phyloP scores from a whole-genome alignment of 805 yeast species.

The Pichia ethanolica region DNA sequence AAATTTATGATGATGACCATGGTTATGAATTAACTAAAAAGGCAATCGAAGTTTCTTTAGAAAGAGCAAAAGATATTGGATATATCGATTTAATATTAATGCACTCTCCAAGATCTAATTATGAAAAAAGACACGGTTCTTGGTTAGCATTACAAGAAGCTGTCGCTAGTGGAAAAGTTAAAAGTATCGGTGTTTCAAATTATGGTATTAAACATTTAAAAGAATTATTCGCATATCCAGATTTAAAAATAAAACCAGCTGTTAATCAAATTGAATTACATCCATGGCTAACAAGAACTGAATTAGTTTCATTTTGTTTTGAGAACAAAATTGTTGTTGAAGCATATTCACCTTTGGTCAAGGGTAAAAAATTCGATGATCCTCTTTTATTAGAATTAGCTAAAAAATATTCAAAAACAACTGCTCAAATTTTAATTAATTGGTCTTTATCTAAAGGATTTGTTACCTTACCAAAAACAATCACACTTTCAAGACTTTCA shows the following conservation, averaged over 20 bases:
- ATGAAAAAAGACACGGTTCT: conserved; percentile 34
- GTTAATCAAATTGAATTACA: conserved; percentile 44
- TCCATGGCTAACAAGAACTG: conserved; percentile 40
- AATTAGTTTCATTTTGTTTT: conserved; percentile 37
- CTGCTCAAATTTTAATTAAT: conserved; percentile 53
- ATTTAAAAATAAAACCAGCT: conserved; percentile 35
- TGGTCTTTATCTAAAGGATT: conserved; percentile 64
- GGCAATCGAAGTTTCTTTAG: conserved; percentile 37
- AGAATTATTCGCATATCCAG: conserved; percentile 34
- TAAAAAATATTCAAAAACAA: conserved; percentile 37
- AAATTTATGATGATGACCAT: conserved; percentile 22
- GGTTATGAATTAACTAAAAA: conserved; percentile 32
- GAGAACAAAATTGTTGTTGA: conserved; percentile 41
- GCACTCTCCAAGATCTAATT: conserved; percentile 40
- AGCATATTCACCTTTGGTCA: conserved; percentile 60
- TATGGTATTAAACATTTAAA: conserved; percentile 45
- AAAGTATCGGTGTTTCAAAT: conserved; percentile 56
- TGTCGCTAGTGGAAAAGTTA: conserved; percentile 41
- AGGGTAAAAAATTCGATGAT: conserved; percentile 40
- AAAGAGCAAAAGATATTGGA: conserved; percentile 32
- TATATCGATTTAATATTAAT: conserved; percentile 48
- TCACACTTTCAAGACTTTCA: conserved; percentile 26
- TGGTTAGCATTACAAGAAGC: conserved; percentile 52
- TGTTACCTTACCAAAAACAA: conserved; percentile 31
- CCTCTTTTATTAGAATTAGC: conserved; percentile 36